Evolutionary conservation across 768 basidiomycete species (phyloP).

Genomic region (Suillus lakei): DNA sequence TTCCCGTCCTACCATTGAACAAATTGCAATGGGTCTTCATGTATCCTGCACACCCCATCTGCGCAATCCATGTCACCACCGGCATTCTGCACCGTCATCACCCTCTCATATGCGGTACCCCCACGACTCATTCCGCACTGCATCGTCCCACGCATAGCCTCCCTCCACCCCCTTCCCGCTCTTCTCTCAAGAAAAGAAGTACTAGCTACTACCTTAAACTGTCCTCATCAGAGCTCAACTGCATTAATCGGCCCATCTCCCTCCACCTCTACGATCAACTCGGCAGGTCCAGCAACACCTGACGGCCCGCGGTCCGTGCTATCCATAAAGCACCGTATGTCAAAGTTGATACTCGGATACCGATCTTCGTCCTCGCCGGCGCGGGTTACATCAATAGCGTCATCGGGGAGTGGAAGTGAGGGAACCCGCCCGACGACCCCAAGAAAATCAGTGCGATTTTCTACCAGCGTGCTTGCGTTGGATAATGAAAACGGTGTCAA

Average conservation of each 20-base stretch:
- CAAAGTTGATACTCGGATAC: conserved; percentile 52
- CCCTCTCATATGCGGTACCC: conserved; percentile 31
- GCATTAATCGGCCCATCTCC: conserved; percentile 23
- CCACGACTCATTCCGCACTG: conserved; percentile 28
- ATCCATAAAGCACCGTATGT: conserved; percentile 54
- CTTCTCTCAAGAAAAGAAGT: conserved; percentile 65
- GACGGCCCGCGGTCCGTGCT: conserved; percentile 34
- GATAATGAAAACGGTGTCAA: conserved; percentile 15
- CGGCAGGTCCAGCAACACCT: conserved; percentile 32
- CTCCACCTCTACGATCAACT: conserved; percentile 41
- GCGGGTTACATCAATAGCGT: conserved; percentile 34
- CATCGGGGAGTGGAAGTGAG: conserved; percentile 33
- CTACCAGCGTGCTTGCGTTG: conserved; percentile 44
- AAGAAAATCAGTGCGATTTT: conserved; percentile 68
- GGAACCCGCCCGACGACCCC: conserved; percentile 47
- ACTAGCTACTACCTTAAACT: conserved; percentile 25
- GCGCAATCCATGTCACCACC: conserved; percentile 34
- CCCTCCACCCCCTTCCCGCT: conserved; percentile 63
- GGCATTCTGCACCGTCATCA: conserved; percentile 22
- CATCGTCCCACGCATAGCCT: conserved; percentile 35
- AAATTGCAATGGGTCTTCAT: conserved; percentile 84
- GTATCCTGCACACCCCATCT: conserved; percentile 78
- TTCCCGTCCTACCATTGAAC: conserved; percentile 67
- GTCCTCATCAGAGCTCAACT: conserved; percentile 22
- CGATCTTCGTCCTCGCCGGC: conserved; percentile 42